Base-by-base conservation (phyloP, 345 rosid genomes). In the Aquilaria sinensis region DNA sequence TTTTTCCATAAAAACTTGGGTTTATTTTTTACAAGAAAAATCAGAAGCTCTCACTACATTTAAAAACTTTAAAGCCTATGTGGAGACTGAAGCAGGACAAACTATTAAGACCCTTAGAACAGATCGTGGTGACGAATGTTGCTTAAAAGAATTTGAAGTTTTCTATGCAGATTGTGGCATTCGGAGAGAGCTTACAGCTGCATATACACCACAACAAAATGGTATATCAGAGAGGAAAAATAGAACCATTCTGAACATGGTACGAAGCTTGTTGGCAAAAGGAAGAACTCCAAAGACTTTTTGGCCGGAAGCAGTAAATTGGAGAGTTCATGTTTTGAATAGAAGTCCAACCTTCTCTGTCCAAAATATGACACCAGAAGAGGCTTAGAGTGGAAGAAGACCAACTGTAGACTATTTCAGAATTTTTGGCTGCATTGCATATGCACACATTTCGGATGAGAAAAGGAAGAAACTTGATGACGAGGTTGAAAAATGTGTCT, bases 391-490 rank as follows among this genome's bases (percentile, higher is more conserved):
- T 14, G 23, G 47, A 2, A 2, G 23, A 2, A 56, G 10, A 33
- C 60, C 60, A 33, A 1, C 23, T 33, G 48, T 57, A 9, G 49
- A 57, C 43, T 30, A 57, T 12, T 57, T 57, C 3, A 34, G 13
- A 37, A 57, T 14, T 34, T 57, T 57, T 37, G 49, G 49, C 23
- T 16, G 32, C 60, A 57, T 57, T 4, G 10, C 31, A 0, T 57
- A 15, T 37, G 49, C 49, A 12, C 59, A 57, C 37, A 30, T 41
- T 12, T 12, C 6, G 11, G 13, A 37, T 10, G 16, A 14, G 7
- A 6, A 47, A 30, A 29, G 51, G 8, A 15, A 57, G 7, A 57
- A 57, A 2, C 61, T 58, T 23, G 51, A 58, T 58, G 62, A 45
- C 14, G 37, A 46, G 4, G 51, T 32, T 10, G 62, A 58, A 23